A percentile compares a stretch with the other conserved stretches of the same genome.
Evolutionary conservation across 331 rosid species (phyloP).

Genomic region (Malus hybrid): DNA sequence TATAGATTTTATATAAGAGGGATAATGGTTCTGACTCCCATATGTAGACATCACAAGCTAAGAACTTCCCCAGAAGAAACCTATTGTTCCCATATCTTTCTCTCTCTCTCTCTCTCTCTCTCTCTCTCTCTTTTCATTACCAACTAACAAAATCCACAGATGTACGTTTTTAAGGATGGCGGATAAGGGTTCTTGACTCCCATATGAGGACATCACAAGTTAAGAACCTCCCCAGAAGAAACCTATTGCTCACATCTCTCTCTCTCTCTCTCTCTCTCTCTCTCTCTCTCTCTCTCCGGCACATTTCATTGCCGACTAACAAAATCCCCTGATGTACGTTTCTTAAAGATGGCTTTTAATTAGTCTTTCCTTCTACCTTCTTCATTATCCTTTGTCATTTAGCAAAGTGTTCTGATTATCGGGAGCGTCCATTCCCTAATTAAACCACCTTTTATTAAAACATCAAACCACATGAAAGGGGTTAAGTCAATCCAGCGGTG

Average conservation of each 20-base stretch:
- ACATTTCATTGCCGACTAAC: too few species aligned
- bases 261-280: too few species aligned
- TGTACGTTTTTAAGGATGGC: too few species aligned
- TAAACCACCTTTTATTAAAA: not conserved
- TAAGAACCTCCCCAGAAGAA: constrained; percentile 24
- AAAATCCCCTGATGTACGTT: too few species aligned
- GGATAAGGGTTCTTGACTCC: not conserved
- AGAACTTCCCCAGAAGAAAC: constrained; percentile 25
- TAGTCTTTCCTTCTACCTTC: not conserved
- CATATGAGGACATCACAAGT: not conserved
- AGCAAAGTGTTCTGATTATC: not conserved
- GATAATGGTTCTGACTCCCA: not conserved
- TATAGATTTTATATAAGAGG: not conserved
- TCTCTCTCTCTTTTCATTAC: not conserved
- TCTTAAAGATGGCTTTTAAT: not conserved
- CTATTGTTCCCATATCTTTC: not conserved
- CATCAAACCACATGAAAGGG: not conserved
- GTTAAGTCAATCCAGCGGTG: not conserved
- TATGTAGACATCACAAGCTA: constrained; percentile 2
- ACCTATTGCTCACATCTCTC: constrained; percentile 3
- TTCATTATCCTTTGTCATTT: not conserved
- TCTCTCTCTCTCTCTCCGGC: too few species aligned
- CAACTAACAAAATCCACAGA: not conserved
- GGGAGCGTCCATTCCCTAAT: not conserved
- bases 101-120: not conserved